Percentiles rank a stretch among this genome's conserved stretches.
These are phyloP conservation scores for Ophiocordyceps camponoti-saundersi DNA, from an alignment of 2,329 filamentous ascomycete species.

Conservation along the genomic window DNA sequence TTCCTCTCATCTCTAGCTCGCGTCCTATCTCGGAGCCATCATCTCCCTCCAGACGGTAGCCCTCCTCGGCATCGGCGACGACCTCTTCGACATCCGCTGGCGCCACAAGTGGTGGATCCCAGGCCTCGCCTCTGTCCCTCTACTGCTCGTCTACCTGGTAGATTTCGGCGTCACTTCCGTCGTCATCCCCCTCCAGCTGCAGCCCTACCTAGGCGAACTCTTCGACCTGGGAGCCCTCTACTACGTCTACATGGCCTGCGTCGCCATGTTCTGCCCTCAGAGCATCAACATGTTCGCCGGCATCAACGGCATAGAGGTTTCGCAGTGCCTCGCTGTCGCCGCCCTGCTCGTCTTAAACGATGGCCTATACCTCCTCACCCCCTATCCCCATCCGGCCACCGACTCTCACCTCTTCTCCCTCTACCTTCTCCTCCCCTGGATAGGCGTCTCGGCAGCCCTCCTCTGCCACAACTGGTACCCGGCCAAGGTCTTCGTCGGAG, in stretches of 20 bases:
- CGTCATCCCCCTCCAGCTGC: slow-evolving; percentile 73
- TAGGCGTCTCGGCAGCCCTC: slow-evolving; percentile 78
- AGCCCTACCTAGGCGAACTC: slow-evolving; percentile 69
- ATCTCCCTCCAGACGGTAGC: slow-evolving; percentile 83
- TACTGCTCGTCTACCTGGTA: slow-evolving; percentile 94
- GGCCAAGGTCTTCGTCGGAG: slow-evolving; percentile 85
- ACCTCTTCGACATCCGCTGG: slow-evolving; percentile 96
- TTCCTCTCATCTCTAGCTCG: slow-evolving; percentile 40
- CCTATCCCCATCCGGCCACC: slow-evolving; percentile 80
- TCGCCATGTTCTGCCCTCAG: slow-evolving; percentile 96
- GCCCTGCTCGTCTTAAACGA: slow-evolving; percentile 75
- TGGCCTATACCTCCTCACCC: slow-evolving; percentile 65
- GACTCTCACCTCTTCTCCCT: slow-evolving; percentile 94
- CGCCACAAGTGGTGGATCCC: slow-evolving; percentile 98
- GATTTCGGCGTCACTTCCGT: slow-evolving; percentile 96
- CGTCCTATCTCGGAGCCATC: slow-evolving; percentile 86
- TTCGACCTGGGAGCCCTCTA: slow-evolving; percentile 72
- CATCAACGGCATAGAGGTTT: slow-evolving; percentile 96
- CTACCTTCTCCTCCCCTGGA: slow-evolving; percentile 84
- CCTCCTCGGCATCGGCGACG: slow-evolving; percentile 83
- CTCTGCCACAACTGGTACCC: slow-evolving; percentile 92
- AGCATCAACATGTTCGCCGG: slow-evolving; percentile 99
- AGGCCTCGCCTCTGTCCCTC: slow-evolving; percentile 78
- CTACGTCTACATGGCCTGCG: slow-evolving; percentile 91
- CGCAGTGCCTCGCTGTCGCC: slow-evolving; percentile 84